Conservation (phyloP, 225 moss, liverwort and hornwort genomes). For the Bryoerythrophyllum caledonicum region DNA sequence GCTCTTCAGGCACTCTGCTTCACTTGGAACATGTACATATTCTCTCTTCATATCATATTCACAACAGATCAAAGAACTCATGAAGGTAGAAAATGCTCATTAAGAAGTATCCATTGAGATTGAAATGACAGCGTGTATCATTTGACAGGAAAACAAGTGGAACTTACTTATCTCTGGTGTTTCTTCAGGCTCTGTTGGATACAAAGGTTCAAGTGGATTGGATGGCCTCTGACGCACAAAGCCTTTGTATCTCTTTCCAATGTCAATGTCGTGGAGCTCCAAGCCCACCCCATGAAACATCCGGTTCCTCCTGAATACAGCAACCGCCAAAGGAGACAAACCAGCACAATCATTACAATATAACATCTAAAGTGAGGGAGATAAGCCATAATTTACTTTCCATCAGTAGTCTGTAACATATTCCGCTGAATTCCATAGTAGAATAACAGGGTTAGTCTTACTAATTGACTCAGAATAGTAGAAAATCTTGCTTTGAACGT, state of each 20-base stretch:
- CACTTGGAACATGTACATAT: background rate
- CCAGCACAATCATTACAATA: background rate
- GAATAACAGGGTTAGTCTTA: background rate
- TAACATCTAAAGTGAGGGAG: background rate
- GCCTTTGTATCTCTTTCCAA: conserved; percentile 75
- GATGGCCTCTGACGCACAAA: conserved; percentile 73
- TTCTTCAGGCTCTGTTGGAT: conserved; percentile 72
- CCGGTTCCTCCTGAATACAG: conserved; percentile 55
- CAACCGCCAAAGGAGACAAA: background rate
- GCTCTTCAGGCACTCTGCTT: background rate
- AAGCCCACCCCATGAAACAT: conserved; percentile 65
- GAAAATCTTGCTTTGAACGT: background rate
- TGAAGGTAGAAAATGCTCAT: background rate
- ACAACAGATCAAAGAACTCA: background rate
- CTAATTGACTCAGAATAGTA: background rate
- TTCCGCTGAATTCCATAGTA: background rate
- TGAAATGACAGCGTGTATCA: accelerated
- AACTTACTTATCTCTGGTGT: conserved; percentile 75
- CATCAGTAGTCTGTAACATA: background rate
- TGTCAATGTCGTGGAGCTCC: conserved; percentile 79
- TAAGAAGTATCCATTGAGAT: background rate
- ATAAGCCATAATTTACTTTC: background rate
- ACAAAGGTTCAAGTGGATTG: conserved; percentile 87
- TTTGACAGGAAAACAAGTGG: background rate
- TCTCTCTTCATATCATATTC: background rate